Percentiles rank a stretch among this genome's conserved stretches.
Evolutionary conservation across 2,329 filamentous ascomycete genomes (phyloP).

Genomic region (Teratosphaeria viscida): DNA sequence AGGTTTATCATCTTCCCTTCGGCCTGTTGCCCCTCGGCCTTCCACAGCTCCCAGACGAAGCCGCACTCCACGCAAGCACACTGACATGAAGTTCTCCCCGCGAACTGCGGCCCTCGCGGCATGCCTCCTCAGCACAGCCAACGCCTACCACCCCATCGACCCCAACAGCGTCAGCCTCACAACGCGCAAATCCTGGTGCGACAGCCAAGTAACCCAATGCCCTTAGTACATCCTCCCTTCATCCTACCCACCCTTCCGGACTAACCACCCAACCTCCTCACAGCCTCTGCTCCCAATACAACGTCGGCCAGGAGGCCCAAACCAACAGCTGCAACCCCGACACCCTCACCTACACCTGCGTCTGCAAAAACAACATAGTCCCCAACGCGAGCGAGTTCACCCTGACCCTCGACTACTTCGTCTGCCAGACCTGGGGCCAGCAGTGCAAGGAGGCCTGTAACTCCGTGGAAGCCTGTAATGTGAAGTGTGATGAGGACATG

Average conservation of each 20-base stretch:
- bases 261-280: background rate
- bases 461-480: slow-evolving; percentile 47
- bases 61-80: slow-evolving; percentile 8
- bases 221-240: background rate
- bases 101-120: slow-evolving; percentile 34
- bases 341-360: slow-evolving; percentile 56
- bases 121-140: slow-evolving; percentile 40
- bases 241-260: background rate
- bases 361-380: slow-evolving; percentile 55
- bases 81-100: slow-evolving; percentile 35
- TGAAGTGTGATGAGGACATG: slow-evolving; percentile 52
- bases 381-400: slow-evolving; percentile 71
- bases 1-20: too few relatives aligned
- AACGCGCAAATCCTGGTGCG: slow-evolving; percentile 48
- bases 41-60: background rate
- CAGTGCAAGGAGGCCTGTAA: slow-evolving; percentile 49
- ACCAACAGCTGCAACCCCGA: slow-evolving; percentile 56
- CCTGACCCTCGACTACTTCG: slow-evolving; percentile 66
- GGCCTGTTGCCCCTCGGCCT: too few relatives aligned
- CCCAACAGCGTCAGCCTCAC: slow-evolving; percentile 47
- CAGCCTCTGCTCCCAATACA: slow-evolving; percentile 55
- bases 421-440: slow-evolving; percentile 60
- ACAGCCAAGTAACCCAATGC: slow-evolving; percentile 51
- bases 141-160: slow-evolving; percentile 47
- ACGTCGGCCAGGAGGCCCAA: slow-evolving; percentile 32